A percentile compares a stretch with the other conserved stretches of the same genome.
Conservation (phyloP, 179 eudicot species). For the Pouteria campechiana region DNA sequence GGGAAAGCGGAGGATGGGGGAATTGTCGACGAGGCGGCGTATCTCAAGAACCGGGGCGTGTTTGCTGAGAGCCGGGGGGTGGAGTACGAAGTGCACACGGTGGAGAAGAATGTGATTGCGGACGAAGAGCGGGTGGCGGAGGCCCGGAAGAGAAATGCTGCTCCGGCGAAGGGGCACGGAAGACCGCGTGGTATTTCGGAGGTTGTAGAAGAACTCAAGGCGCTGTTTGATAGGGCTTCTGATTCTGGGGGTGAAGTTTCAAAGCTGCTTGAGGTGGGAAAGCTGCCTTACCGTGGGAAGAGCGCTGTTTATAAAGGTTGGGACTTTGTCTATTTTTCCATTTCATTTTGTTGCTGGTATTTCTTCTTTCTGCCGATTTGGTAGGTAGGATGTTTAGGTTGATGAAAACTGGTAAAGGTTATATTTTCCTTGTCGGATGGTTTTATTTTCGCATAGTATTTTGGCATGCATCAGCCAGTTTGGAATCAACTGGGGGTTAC, state of each 20-base stretch:
- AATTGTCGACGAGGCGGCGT: conserved; percentile 15
- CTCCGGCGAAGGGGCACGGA: conserved; percentile 21
- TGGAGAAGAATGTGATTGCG: conserved; percentile 84
- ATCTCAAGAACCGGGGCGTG: conserved; percentile 18
- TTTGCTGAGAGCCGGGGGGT: conserved; percentile 26
- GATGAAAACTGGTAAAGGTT: too few species aligned
- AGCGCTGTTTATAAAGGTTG: conserved; percentile 34
- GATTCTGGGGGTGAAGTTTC: conserved; percentile 52
- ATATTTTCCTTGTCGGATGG: not conserved
- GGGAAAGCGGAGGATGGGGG: conserved; percentile 18
- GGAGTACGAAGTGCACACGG: conserved; percentile 84
- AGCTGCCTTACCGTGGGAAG: conserved; percentile 44
- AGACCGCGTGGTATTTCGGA: conserved; percentile 39
- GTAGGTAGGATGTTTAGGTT: too few species aligned
- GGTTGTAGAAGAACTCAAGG: conserved; percentile 62
- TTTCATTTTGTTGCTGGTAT: not conserved
- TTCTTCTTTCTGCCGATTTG: not conserved
- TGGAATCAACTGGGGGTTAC: not conserved
- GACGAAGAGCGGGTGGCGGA: conserved; percentile 22
- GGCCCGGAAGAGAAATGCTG: conserved; percentile 22
- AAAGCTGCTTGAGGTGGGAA: conserved; percentile 81
- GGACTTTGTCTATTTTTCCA: not conserved
- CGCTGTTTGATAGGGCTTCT: conserved; percentile 71
- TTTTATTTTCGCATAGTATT: not conserved
- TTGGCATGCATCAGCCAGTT: not conserved